phyloP scores from a whole-genome alignment of 2,329 filamentous ascomycete species.

The Ceratocystiopsis sp. region DNA sequence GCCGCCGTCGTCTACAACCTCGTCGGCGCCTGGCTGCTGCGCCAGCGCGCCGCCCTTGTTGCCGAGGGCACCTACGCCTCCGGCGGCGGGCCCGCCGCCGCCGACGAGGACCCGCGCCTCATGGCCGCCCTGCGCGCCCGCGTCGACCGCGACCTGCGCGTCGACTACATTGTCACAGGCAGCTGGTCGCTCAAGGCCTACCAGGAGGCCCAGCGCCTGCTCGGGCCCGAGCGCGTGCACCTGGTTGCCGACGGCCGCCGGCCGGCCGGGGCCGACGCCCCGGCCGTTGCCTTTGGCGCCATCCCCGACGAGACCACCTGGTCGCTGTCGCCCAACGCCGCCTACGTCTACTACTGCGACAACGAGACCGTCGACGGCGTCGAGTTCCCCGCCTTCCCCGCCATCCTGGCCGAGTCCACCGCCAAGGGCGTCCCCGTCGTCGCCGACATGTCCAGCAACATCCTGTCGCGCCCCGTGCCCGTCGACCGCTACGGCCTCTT shows the following conservation, averaged over 20 bases:
- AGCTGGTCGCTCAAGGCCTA: constrained; percentile 82
- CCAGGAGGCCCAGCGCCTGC: constrained; percentile 61
- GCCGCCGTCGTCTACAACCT: constrained; percentile 72
- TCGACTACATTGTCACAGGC: constrained; percentile 85
- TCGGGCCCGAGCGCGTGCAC: constrained; percentile 69
- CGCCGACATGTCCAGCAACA: constrained; percentile 89
- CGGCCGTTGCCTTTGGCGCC: constrained; percentile 49
- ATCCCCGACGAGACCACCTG: constrained; percentile 66
- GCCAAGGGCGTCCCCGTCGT: constrained; percentile 58
- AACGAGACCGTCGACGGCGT: constrained; percentile 93
- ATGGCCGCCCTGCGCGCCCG: constrained; percentile 30
- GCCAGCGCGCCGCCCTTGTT: constrained; percentile 41
- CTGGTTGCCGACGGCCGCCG: constrained; percentile 26
- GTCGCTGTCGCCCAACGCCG: constrained; percentile 46
- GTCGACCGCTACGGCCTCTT: constrained; percentile 66
- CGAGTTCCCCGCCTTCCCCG: constrained; percentile 65
- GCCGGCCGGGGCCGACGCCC: too few species aligned
- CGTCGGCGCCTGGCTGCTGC: constrained; percentile 64
- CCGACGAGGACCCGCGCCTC: constrained; percentile 8
- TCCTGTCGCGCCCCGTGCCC: constrained; percentile 64
- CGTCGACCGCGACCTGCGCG: constrained; percentile 52
- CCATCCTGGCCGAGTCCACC: constrained; percentile 36
- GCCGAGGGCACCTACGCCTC: constrained; percentile 25
- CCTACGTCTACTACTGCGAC: constrained; percentile 78
- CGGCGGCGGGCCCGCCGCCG: constrained; percentile 17